These are phyloP conservation scores for Coemansia sp. DNA, from an alignment of 192 early-diverging fungal species.

Conservation along the genomic window DNA sequence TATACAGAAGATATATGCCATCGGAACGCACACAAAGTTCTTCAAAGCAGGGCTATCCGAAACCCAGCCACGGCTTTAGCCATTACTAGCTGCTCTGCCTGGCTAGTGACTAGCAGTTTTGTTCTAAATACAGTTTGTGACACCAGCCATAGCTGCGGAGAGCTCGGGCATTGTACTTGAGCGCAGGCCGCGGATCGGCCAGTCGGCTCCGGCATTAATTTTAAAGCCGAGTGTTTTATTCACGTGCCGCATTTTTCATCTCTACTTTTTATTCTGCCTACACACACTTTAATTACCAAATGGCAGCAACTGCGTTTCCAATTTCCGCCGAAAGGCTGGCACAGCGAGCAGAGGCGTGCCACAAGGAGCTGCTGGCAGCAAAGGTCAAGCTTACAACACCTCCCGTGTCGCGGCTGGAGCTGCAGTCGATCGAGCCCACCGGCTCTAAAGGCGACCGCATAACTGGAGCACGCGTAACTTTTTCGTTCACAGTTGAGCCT, in stretches of 20 bases:
- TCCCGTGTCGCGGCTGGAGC: conserved; percentile 34
- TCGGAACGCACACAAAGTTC: conserved; percentile 37
- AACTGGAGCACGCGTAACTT: conserved; percentile 25
- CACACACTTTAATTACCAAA: background rate
- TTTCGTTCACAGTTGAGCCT: conserved; percentile 24
- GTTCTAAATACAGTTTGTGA: too few relatives aligned
- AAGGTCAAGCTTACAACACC: conserved; percentile 39
- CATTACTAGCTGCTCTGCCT: background rate
- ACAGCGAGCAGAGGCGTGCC: conserved; percentile 23
- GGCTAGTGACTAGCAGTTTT: too few relatives aligned
- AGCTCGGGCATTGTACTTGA: background rate
- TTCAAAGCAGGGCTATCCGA: conserved; percentile 31
- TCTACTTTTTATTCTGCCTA: background rate
- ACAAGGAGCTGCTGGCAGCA: conserved; percentile 29
- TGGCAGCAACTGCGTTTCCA: background rate
- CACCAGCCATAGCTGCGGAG: background rate
- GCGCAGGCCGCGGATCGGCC: background rate
- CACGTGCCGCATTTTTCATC: background rate
- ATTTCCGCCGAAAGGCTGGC: conserved; percentile 21
- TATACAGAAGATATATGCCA: conserved; percentile 13
- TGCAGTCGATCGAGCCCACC: conserved; percentile 33
- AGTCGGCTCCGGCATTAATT: background rate
- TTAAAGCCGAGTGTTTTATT: background rate
- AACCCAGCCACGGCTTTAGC: conserved; percentile 19
- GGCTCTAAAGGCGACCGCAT: conserved; percentile 38